Evolutionary conservation across 441 rosid genomes (phyloP), one percentile per base, ranked within the genome.

Genomic region (Erodium moschatum): DNA sequence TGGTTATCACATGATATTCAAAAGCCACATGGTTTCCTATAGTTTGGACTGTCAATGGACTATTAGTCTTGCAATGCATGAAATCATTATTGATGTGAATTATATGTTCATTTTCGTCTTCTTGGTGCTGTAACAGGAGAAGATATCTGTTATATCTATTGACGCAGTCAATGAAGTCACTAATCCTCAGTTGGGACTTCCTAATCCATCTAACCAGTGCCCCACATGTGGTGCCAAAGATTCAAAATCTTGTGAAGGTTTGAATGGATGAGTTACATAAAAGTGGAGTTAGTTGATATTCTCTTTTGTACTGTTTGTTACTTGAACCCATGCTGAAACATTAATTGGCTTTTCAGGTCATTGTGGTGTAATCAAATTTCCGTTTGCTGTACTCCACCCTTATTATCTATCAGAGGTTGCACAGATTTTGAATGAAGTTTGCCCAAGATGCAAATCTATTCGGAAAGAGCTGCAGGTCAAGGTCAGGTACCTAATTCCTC

Each of bases 381-480:
- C 73, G 54, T 73, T 71, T 67, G 54, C 90, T 11, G 74, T 95
- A 65, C 74, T 87, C 60, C 86, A 95, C 72, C 98, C 98, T 0
- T 87, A 89, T 72, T 92, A 73, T 70, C 72, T 90, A 1, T 83
- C 95, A 2, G 96, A 95, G 77, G 83, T 90, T 71, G 86, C 81
- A 11, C 73, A 84, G 31, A 67, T 95, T 66, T 67, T 95, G 67
- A 95, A 95, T 72, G 82, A 84, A 76, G 76, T 86, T 71, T 95
- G 99, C 71, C 98, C 99, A 4, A 87, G 86, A 46, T 95, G 98
- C 81, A 90, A 86, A 84, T 78, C 95, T 73, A 65, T 86, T 35
- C 76, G 89, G 75, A 80, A 85, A 77, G 86, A 85, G 69, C 40
- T 71, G 66, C 72, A 76, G 77, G 75, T 70, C 76, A 89, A 89